Evolutionary conservation across 2,329 filamentous ascomycete genomes (phyloP), one percentile per base, ranked within the genome.

Genomic region (Teratosphaeriaceae sp.): DNA sequence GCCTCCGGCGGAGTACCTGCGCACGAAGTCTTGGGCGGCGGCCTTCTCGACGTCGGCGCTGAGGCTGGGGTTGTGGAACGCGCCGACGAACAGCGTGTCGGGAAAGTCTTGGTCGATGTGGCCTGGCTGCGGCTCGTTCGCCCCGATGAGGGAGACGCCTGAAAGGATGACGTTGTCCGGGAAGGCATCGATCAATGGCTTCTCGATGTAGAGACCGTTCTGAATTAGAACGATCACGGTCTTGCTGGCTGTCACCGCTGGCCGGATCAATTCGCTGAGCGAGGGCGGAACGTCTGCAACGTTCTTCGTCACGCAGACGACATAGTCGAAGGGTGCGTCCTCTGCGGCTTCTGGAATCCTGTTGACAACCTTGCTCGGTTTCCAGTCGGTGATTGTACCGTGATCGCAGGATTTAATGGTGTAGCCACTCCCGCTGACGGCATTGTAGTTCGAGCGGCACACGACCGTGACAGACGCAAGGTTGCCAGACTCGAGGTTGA

Each of bases 141-240:
- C 69, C 20, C 74, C 73, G 42, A 75, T 77, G 39, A 73, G 62
- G 2, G 68, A 70, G 7, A 80, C 67, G 3, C 75, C 74, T 2
- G 71, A 75, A 1, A 82, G 63, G 5, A 79, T 53, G 0, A 70
- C 57, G 46, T 76, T 80, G 2, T 55, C 45, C 0, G 77, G 76
- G 52, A 79, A 79, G 1, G 61, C 58, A 1, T 54, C 43, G 15
- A 75, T 54, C 16, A 81, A 54, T 0, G 76, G 75, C 31, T 67
- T 70, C 49, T 82, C 76, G 47, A 82, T 81, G 51, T 80, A 78
- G n/a, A 82, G 60, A 0, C 79, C 79, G 52, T 82, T 82, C 48
- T 82, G 79, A 4, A 78, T 62, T 5, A 82, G 67, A 0, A 80
- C 65, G 34, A 82, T 73, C 21, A 66, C 66, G 0, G 77, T 79